phyloP scores from a whole-genome alignment of 2,329 filamentous ascomycete genomes.

The Arthrobotrys entomopaga region DNA sequence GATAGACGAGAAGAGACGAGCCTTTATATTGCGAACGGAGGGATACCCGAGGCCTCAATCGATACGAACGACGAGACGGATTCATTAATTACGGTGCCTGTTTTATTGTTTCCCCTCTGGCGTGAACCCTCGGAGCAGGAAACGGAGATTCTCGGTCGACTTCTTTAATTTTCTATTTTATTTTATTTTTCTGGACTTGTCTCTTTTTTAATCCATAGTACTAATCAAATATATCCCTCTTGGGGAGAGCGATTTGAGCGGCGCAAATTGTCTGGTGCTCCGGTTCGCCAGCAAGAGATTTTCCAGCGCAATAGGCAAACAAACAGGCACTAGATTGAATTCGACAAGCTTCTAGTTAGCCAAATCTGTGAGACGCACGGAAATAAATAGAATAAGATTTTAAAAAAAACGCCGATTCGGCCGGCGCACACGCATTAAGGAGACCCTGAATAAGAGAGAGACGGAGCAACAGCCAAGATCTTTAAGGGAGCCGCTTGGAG shows the following conservation, averaged over 20 bases:
- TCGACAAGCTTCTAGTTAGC: background rate
- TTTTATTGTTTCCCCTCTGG: slow-evolving; percentile 1
- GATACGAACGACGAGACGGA: slow-evolving; percentile 29
- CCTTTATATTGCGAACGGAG: slow-evolving; percentile 16
- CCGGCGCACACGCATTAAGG: slow-evolving; percentile 6
- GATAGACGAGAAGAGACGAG: slow-evolving; percentile 32
- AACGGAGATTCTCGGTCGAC: background rate
- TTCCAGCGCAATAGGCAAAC: slow-evolving; percentile 9
- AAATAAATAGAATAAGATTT: slow-evolving; percentile 21
- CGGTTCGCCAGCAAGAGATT: background rate
- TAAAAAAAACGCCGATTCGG: slow-evolving; percentile 14
- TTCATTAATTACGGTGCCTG: background rate
- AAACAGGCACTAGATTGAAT: slow-evolving; percentile 3
- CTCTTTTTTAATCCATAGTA: background rate
- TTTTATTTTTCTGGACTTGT: background rate
- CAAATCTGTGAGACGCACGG: slow-evolving; percentile 20
- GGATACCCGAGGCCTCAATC: slow-evolving; percentile 30
- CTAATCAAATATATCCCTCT: background rate
- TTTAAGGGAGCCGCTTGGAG: slow-evolving; percentile 9
- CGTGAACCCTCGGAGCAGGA: background rate
- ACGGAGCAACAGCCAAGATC: background rate
- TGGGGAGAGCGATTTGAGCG: background rate
- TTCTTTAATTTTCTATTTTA: background rate
- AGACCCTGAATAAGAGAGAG: background rate
- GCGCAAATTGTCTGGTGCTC: slow-evolving; percentile 8